These are phyloP conservation scores for Mycena venus DNA, from an alignment of 768 basidiomycete species.

Conservation along the genomic window DNA sequence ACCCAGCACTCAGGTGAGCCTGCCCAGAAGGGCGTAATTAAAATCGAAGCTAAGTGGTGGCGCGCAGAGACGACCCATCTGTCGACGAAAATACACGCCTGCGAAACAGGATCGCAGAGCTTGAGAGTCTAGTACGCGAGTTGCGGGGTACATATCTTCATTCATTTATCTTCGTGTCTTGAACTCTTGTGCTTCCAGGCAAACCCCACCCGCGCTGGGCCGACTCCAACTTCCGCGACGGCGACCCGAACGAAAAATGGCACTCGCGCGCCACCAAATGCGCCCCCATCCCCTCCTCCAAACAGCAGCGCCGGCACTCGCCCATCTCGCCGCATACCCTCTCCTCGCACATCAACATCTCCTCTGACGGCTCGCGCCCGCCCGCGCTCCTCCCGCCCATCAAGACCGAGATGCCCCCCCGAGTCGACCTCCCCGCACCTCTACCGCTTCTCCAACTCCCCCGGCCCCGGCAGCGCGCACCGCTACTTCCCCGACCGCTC, in stretches of 20 bases:
- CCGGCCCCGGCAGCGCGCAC: constrained; percentile 41
- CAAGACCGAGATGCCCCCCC: constrained; percentile 72
- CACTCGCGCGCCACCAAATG: constrained; percentile 87
- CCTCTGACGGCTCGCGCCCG: constrained; percentile 47
- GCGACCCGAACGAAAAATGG: constrained; percentile 88
- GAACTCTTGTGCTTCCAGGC: constrained; percentile 56
- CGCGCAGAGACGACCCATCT: constrained; percentile 82
- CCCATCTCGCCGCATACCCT: constrained; percentile 37
- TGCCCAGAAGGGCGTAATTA: neutral
- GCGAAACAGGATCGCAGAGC: constrained; percentile 90
- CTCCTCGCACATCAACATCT: constrained; percentile 30
- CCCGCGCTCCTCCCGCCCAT: constrained; percentile 55
- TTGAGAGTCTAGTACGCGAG: constrained; percentile 92
- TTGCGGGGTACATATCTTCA: constrained; percentile 69
- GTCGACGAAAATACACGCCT: constrained; percentile 90
- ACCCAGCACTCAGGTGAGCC: constrained; percentile 80
- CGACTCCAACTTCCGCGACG: constrained; percentile 82
- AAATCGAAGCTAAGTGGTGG: neutral
- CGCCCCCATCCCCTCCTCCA: constrained; percentile 54
- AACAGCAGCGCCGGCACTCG: constrained; percentile 36
- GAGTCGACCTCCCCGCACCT: constrained; percentile 64
- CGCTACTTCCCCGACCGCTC: constrained; percentile 41
- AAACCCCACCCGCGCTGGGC: constrained; percentile 93
- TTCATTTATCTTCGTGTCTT: neutral
- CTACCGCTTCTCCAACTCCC: constrained; percentile 80